Conservation (phyloP, 495 filamentous ascomycete genomes). For the Penicillium silybi region DNA sequence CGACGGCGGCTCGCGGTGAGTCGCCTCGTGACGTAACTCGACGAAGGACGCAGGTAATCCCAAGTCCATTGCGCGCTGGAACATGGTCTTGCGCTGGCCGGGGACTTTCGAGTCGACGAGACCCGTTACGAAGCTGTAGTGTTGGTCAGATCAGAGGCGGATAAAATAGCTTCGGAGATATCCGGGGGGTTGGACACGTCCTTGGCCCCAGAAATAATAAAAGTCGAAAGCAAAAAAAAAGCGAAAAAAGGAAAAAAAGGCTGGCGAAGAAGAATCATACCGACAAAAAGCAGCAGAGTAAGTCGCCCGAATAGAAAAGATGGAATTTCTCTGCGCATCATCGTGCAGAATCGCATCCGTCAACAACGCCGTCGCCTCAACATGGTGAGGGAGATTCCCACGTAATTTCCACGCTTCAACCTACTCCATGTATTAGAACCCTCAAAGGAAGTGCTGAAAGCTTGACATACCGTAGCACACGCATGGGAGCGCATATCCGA, state of each 20-base stretch:
- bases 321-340: slow-evolving; percentile 46
- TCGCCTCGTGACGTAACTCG: slow-evolving; percentile 84
- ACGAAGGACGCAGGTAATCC: slow-evolving; percentile 81
- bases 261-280: slow-evolving; percentile 28
- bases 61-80: slow-evolving; percentile 68
- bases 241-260: background rate
- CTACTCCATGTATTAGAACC: slow-evolving; percentile 19
- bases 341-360: slow-evolving; percentile 71
- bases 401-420: slow-evolving; percentile 58
- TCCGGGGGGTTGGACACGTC: background rate
- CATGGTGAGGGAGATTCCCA: slow-evolving; percentile 73
- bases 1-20: slow-evolving; percentile 79
- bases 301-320: slow-evolving; percentile 52
- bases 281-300: slow-evolving; percentile 60
- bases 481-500: slow-evolving; percentile 40
- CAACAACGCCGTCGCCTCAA: slow-evolving; percentile 76
- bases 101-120: slow-evolving; percentile 73
- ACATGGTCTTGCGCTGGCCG: slow-evolving; percentile 72
- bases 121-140: slow-evolving; percentile 79
- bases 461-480: slow-evolving; percentile 41
- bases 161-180: background rate
- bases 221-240: slow-evolving; percentile 1
- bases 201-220: background rate
- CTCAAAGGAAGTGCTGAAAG: background rate
- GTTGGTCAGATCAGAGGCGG: slow-evolving; percentile 5